Percentiles rank a stretch among this genome's conserved stretches.
Evolutionary conservation across 2,329 filamentous ascomycete genomes (phyloP).

Genomic region (Penicillium vulpinum): DNA sequence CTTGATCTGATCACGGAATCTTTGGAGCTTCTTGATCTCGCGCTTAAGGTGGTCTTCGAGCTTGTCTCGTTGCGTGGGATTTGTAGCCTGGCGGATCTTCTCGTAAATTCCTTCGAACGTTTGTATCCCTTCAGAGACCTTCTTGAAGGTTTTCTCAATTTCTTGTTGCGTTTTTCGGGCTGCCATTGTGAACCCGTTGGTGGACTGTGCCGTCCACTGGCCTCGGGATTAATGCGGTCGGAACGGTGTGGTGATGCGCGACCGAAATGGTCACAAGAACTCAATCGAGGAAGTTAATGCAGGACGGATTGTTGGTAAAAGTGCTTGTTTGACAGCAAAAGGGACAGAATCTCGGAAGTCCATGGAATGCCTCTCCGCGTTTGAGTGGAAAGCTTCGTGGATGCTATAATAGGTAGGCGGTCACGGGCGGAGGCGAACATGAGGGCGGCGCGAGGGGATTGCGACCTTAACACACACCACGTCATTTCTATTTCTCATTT

Average conservation of each 20-base stretch:
- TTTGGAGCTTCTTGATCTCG: slow-evolving; percentile 99
- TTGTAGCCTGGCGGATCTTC: slow-evolving; percentile 91
- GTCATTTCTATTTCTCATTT: not conserved
- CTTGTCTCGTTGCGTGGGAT: slow-evolving; percentile 96
- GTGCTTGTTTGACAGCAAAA: slow-evolving; percentile 9
- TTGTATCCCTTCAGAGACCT: slow-evolving; percentile 86
- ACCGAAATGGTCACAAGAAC: slow-evolving; percentile 1
- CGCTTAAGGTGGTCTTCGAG: slow-evolving; percentile 97
- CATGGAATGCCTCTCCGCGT: slow-evolving; percentile 19
- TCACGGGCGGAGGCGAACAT: slow-evolving; percentile 6
- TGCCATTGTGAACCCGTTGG: slow-evolving; percentile 64
- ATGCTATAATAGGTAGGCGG: slow-evolving; percentile 23
- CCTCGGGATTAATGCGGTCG: slow-evolving; percentile 17
- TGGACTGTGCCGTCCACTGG: slow-evolving; percentile 26
- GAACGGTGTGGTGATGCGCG: slow-evolving; percentile 13
- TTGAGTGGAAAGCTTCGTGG: slow-evolving; percentile 23
- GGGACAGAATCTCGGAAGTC: slow-evolving; percentile 12
- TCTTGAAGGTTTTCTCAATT: slow-evolving; percentile 99
- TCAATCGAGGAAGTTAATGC: slow-evolving; percentile 5
- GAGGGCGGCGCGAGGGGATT: slow-evolving; percentile 1
- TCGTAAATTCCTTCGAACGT: slow-evolving; percentile 96
- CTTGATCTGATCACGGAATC: slow-evolving; percentile 97
- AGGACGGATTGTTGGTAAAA: slow-evolving; percentile 1
- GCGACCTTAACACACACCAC: not conserved
- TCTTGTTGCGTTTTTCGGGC: slow-evolving; percentile 96